Conservation (phyloP, 805 yeast genomes). For the Saturnispora gosingensis region DNA sequence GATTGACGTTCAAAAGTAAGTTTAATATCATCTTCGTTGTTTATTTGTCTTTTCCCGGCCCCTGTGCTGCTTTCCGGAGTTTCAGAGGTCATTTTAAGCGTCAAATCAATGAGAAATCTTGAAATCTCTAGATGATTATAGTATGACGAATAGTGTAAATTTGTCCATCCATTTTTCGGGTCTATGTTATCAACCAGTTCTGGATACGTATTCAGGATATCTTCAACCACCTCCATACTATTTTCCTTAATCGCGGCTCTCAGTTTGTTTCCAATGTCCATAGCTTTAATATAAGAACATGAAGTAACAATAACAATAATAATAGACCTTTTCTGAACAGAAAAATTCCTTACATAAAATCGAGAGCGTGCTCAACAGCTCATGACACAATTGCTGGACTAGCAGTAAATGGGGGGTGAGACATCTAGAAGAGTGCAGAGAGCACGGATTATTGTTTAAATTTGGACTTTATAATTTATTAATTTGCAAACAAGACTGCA, state of each 20-base stretch:
- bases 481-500: too few species aligned
- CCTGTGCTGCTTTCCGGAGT: not conserved
- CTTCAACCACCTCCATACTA: slow-evolving; percentile 50
- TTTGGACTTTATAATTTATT: too few species aligned
- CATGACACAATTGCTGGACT: not conserved
- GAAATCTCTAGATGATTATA: slow-evolving; percentile 58
- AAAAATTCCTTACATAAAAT: not conserved
- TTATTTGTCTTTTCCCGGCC: slow-evolving; percentile 21
- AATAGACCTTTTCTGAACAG: not conserved
- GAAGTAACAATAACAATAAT: not conserved
- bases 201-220: slow-evolving; percentile 61
- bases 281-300: not conserved
- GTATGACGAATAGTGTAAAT: slow-evolving; percentile 71
- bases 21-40: slow-evolving; percentile 27
- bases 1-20: slow-evolving; percentile 49
- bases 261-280: slow-evolving; percentile 19
- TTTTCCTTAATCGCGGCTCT: slow-evolving; percentile 59
- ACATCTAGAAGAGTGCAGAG: not conserved
- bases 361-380: not conserved
- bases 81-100: slow-evolving; percentile 10
- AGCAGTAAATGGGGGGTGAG: not conserved
- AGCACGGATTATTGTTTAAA: too few species aligned
- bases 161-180: slow-evolving; percentile 70
- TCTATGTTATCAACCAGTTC: slow-evolving; percentile 61
- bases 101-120: slow-evolving; percentile 18